Base-by-base conservation (phyloP, 768 basidiomycete species). In the Russula foetens region DNA sequence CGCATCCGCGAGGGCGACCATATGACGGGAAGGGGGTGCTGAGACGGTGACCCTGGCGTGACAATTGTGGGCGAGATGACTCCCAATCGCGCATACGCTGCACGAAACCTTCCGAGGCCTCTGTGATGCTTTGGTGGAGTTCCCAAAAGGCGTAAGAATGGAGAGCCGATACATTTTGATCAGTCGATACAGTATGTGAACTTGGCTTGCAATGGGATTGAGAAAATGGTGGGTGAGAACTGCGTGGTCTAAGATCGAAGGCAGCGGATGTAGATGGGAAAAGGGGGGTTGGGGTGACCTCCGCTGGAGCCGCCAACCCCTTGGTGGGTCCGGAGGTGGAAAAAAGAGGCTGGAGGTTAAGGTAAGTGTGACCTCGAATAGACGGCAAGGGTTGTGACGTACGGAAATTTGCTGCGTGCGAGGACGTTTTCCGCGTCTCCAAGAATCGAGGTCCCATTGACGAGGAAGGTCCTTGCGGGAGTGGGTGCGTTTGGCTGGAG, bases 1-100 rank as follows among this genome's bases (percentile, higher is more conserved):
- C 56, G 33, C 50, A 35, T 38, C 63, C 56, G 29, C 60, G 60
- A 17, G 41, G 35, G 55, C 43, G 17, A 23, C 23, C 21, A n/a
- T 39, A 44, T 29, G 60, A 38, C n/a, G 53, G 51, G 44, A 58
- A 52, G 29, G 48, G 48, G 4, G 56, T 75, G 53, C 75, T 76
- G 56, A 74, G 70, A 45, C 75, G 76, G 70, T 70, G 58, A 73
- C 71, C 15, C 72, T 68, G 53, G 70, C 73, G 35, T 74, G 73
- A 59, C 73, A 72, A 21, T 39, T 56, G 58, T 21, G 79, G 79
- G 57, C 82, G 75, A 26, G 76, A 75, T 51, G 76, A 72, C 70
- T 89, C 87, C 68, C 83, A 85, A 64, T 87, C 83, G 57, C 84
- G 84, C 87, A 90, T 89, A 53, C 84, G 83, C 58, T 76, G 79